These are phyloP conservation scores for Tuber brumale DNA, from an alignment of 495 filamentous ascomycete species.

Conservation along the genomic window DNA sequence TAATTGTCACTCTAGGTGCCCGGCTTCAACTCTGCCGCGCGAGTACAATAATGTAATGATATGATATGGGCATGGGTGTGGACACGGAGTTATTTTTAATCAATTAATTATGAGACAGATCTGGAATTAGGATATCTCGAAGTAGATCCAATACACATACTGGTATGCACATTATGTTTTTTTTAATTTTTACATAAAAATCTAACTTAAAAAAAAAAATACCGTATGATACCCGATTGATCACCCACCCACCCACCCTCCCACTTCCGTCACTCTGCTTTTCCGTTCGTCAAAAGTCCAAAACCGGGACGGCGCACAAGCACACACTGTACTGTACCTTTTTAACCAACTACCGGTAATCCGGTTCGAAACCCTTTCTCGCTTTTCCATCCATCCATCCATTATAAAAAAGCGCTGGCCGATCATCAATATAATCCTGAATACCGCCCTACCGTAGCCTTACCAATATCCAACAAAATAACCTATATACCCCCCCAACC, in stretches of 20 bases:
- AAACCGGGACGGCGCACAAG: not conserved
- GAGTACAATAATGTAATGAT: slow-evolving; percentile 2
- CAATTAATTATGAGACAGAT: not conserved
- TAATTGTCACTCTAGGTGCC: too few relatives aligned
- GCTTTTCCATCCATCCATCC: too few relatives aligned
- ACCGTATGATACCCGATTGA: too few relatives aligned
- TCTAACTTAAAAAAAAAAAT: not conserved
- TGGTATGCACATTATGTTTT: too few relatives aligned
- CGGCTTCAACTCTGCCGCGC: too few relatives aligned
- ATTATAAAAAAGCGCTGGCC: too few relatives aligned
- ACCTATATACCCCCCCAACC: not conserved
- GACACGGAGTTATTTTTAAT: not conserved
- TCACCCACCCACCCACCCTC: not conserved
- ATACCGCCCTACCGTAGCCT: too few relatives aligned
- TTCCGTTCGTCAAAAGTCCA: too few relatives aligned
- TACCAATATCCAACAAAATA: too few relatives aligned
- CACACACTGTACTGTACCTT: too few relatives aligned
- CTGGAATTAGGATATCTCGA: not conserved
- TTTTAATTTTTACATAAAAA: not conserved
- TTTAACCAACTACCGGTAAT: not conserved
- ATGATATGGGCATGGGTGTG: not conserved
- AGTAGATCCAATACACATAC: not conserved
- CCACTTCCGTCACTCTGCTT: not conserved
- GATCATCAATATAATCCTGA: too few relatives aligned
- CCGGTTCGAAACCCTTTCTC: not conserved